Evolutionary conservation across 768 basidiomycete genomes (phyloP).

Genomic region (Boletus sp.): DNA sequence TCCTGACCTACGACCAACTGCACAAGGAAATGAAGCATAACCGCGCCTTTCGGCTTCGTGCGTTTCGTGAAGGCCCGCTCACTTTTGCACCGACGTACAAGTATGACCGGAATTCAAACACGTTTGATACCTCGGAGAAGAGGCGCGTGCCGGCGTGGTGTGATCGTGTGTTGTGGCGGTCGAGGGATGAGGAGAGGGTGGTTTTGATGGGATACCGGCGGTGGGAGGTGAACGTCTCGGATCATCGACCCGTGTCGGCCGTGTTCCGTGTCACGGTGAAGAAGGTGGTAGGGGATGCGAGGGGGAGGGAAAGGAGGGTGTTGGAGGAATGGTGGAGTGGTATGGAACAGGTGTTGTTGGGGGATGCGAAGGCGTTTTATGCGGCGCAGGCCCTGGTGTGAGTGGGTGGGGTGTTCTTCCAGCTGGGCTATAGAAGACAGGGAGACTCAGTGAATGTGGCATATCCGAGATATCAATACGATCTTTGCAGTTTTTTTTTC

Average conservation of each 20-base stretch:
- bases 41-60: constrained; percentile 80
- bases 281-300: constrained; percentile 56
- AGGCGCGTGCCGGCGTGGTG: constrained; percentile 93
- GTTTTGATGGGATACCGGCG: constrained; percentile 68
- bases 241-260: constrained; percentile 87
- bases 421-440: too few species aligned
- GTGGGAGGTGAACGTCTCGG: constrained; percentile 85
- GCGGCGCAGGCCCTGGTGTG: constrained; percentile 30
- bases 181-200: constrained; percentile 56
- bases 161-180: constrained; percentile 85
- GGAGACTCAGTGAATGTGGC: too few species aligned
- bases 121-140: constrained; percentile 90
- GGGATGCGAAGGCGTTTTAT: constrained; percentile 34
- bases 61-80: constrained; percentile 80
- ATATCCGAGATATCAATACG: too few species aligned
- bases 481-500: too few species aligned
- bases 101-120: constrained; percentile 75
- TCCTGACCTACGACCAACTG: constrained; percentile 84
- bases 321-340: constrained; percentile 55
- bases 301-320: constrained; percentile 54
- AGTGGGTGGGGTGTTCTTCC: not conserved
- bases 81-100: constrained; percentile 92
- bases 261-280: constrained; percentile 76
- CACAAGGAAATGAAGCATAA: constrained; percentile 86
- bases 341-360: constrained; percentile 32